phyloP scores from a whole-genome alignment of 192 early-diverging fungal genomes.

The Entomortierella parvispora region DNA sequence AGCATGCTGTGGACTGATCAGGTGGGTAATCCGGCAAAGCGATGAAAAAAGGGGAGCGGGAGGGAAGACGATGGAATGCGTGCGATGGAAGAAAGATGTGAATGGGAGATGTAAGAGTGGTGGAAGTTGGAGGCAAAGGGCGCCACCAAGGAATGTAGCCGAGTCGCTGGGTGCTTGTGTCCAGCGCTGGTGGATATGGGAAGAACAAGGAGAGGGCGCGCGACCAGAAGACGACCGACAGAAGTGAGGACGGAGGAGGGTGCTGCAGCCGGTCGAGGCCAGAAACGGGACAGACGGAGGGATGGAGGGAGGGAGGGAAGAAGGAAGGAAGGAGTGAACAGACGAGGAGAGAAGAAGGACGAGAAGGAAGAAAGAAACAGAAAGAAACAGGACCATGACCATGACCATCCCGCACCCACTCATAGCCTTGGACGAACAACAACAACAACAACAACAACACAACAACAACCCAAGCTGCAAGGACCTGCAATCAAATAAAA shows the following conservation, averaged over 20 bases:
- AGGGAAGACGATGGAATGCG: neutral
- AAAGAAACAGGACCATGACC: neutral
- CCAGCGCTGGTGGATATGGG: neutral
- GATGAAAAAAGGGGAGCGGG: neutral
- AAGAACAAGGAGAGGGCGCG: neutral
- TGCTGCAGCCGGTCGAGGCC: neutral
- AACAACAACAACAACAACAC: neutral
- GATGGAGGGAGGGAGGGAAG: neutral
- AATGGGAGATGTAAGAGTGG: no score
- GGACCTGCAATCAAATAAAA: neutral
- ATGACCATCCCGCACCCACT: no score
- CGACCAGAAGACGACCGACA: neutral
- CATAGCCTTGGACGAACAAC: no score
- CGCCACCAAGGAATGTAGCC: no score
- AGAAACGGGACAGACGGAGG: neutral
- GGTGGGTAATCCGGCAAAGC: no score
- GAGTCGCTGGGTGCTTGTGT: no score
- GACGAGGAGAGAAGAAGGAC: neutral
- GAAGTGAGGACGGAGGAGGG: constrained; percentile 6
- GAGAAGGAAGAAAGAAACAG: neutral
- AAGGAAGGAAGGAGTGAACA: neutral
- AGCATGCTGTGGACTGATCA: constrained; percentile 15
- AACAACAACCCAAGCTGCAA: neutral
- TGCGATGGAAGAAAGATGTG: neutral
- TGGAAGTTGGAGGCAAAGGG: no score